These are phyloP conservation scores for Leccinum boreale DNA, from an alignment of 768 basidiomycete genomes.

Conservation along the genomic window DNA sequence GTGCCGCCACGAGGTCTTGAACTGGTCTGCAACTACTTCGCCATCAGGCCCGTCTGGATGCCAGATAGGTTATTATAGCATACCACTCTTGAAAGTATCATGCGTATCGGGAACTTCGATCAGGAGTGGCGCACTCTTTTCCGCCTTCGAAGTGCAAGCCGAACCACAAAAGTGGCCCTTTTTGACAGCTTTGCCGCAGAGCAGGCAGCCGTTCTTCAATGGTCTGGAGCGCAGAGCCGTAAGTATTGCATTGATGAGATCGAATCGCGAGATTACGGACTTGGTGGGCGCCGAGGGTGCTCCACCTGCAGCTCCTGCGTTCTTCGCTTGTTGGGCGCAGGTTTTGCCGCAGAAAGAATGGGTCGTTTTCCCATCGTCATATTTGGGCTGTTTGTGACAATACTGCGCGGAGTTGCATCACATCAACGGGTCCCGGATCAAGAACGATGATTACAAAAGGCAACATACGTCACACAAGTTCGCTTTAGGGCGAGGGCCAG, in stretches of 20 bases:
- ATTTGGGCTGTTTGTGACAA: constrained; percentile 59
- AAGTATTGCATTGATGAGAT: constrained; percentile 30
- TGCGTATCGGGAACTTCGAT: constrained; percentile 59
- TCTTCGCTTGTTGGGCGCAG: constrained; percentile 50
- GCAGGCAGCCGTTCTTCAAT: constrained; percentile 48
- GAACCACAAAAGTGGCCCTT: constrained; percentile 63
- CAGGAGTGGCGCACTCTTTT: constrained; percentile 51
- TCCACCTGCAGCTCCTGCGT: constrained; percentile 24
- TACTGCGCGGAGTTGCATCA: constrained; percentile 35
- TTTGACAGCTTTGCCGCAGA: constrained; percentile 58
- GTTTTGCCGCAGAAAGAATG: constrained; percentile 65
- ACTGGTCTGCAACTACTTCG: constrained; percentile 57
- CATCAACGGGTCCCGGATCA: background rate
- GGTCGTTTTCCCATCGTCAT: constrained; percentile 51
- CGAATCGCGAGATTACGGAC: constrained; percentile 24
- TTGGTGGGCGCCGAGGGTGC: constrained; percentile 25
- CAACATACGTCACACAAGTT: constrained; percentile 51
- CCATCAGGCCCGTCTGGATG: constrained; percentile 1
- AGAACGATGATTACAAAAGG: constrained; percentile 7
- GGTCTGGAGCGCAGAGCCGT: constrained; percentile 32
- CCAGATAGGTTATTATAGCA: constrained; percentile 13
- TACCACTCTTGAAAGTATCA: constrained; percentile 64
- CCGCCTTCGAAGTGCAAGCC: constrained; percentile 52
- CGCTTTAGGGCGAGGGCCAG: constrained; percentile 24
- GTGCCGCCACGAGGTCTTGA: constrained; percentile 69